These are phyloP conservation scores for Saururus chinensis DNA, from an alignment of 164 flowering plant genomes.

Conservation along the genomic window DNA sequence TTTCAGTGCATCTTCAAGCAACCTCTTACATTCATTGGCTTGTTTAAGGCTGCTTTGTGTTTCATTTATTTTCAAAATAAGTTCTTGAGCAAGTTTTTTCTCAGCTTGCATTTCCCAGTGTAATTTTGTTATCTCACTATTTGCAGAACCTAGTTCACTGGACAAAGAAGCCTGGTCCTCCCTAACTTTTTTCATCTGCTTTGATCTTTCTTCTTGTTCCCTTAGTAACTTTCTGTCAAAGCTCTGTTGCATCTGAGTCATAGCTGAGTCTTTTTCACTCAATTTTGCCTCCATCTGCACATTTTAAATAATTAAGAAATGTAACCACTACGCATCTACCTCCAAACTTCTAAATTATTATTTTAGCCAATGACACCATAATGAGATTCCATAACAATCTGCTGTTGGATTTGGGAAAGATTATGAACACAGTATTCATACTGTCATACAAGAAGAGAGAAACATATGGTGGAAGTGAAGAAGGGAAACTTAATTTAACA, in stretches of 20 bases:
- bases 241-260: conserved; percentile 20
- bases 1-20: conserved; percentile 42
- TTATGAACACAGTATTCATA: not conserved
- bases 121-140: conserved; percentile 30
- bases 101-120: conserved; percentile 52
- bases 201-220: conserved; percentile 26
- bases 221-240: conserved; percentile 22
- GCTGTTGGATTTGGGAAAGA: not conserved
- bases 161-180: conserved; percentile 30
- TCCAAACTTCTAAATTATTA: too few relatives aligned
- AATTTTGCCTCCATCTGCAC: conserved; percentile 51
- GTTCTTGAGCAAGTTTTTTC: conserved; percentile 41
- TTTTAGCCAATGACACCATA: too few relatives aligned
- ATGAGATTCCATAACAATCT: too few relatives aligned
- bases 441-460: too few relatives aligned
- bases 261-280: conserved; percentile 38
- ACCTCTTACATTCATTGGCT: conserved; percentile 35
- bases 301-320: conserved; percentile 1
- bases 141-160: conserved; percentile 26
- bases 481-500: not conserved
- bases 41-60: conserved; percentile 30
- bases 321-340: too few relatives aligned
- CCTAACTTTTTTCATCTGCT: conserved; percentile 19
- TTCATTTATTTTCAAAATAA: conserved; percentile 30
- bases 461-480: not conserved